Conservation (phyloP, 2,329 filamentous ascomycete genomes). For the Pseudocercospora vitis region DNA sequence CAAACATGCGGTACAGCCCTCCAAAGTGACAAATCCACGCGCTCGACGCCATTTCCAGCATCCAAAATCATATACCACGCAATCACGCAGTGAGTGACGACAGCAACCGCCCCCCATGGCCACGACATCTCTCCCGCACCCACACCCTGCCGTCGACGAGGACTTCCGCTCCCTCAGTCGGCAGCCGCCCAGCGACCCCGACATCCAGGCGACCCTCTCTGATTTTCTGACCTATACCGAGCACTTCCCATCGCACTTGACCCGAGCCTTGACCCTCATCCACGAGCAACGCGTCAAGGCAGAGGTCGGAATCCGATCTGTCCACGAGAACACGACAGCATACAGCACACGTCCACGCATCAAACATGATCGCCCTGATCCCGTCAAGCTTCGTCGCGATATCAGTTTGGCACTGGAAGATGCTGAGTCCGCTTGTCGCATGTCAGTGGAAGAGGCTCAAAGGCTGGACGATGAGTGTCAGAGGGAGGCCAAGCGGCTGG, state of each 20-base stretch:
- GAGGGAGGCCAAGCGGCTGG: slow-evolving; percentile 53
- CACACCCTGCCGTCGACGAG: slow-evolving; percentile 24
- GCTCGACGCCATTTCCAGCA: too few relatives aligned
- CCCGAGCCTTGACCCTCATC: slow-evolving; percentile 63
- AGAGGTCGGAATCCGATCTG: slow-evolving; percentile 43
- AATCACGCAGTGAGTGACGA: slow-evolving; percentile 1
- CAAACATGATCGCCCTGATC: slow-evolving; percentile 51
- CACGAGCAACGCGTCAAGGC: slow-evolving; percentile 51
- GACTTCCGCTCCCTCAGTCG: slow-evolving; percentile 38
- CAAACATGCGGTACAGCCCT: background rate
- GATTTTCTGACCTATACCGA: slow-evolving; percentile 70
- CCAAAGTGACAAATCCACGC: background rate
- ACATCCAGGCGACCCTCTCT: slow-evolving; percentile 65
- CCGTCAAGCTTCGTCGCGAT: slow-evolving; percentile 53
- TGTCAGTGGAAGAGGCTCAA: slow-evolving; percentile 38
- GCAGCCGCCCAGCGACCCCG: slow-evolving; percentile 52
- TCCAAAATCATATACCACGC: background rate
- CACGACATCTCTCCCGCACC: slow-evolving; percentile 25
- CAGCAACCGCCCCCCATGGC: slow-evolving; percentile 21
- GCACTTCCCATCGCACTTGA: slow-evolving; percentile 65
- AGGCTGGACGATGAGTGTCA: slow-evolving; percentile 38
- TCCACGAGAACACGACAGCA: slow-evolving; percentile 50
- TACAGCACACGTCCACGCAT: slow-evolving; percentile 55
- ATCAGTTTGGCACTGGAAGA: slow-evolving; percentile 55
- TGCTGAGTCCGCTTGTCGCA: slow-evolving; percentile 37